phyloP scores from a whole-genome alignment of 441 rosid species.

The Brassica hybrid region DNA sequence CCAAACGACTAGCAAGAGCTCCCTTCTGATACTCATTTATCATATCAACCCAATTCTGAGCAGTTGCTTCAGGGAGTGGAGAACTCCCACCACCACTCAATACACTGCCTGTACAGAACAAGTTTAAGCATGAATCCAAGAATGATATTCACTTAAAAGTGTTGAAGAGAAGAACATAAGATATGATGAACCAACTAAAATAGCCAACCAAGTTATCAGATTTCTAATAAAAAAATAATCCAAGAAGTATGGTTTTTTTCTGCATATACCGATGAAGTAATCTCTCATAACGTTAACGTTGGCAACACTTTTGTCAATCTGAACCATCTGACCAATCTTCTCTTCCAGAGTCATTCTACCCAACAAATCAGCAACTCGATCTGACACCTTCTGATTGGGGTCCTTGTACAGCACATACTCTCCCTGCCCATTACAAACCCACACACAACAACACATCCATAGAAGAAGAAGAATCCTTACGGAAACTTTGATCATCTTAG shows the following conservation, averaged over 20 bases:
- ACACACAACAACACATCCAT: constrained; percentile 31
- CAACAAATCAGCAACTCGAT: constrained; percentile 64
- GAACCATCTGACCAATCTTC: constrained; percentile 93
- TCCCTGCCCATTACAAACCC: constrained; percentile 38
- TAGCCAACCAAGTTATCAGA: neutral
- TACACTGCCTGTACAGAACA: constrained; percentile 51
- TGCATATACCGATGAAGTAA: constrained; percentile 60
- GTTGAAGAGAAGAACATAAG: constrained; percentile 13
- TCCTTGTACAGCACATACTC: constrained; percentile 64
- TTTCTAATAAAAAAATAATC: neutral
- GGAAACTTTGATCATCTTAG: constrained; percentile 32
- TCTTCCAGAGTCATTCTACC: constrained; percentile 72
- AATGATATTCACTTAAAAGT: neutral
- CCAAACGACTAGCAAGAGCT: constrained; percentile 58
- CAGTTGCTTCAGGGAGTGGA: constrained; percentile 66
- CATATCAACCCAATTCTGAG: constrained; percentile 66
- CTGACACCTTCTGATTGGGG: constrained; percentile 53
- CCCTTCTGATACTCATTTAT: constrained; percentile 61
- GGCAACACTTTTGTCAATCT: constrained; percentile 59
- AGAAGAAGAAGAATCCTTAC: constrained; percentile 33
- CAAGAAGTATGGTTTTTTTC: neutral
- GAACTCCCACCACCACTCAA: constrained; percentile 71
- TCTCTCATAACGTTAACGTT: constrained; percentile 59
- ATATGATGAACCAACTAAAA: constrained; percentile 7
- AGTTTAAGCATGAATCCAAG: neutral